Conservation (phyloP, 441 rosid genomes). For the Iberis amara region DNA sequence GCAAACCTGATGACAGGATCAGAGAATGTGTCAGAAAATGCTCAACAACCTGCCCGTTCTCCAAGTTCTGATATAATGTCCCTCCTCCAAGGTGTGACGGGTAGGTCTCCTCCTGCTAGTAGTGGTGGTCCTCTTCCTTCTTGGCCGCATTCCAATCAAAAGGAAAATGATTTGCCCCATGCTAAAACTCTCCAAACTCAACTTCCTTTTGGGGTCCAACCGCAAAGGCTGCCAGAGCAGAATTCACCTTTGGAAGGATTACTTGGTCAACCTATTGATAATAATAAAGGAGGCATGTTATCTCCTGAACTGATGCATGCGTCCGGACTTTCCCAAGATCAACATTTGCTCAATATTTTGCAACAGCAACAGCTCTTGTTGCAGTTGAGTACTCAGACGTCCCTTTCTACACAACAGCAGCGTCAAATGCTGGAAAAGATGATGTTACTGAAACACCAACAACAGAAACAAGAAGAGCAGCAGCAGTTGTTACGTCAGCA, state of each 20-base stretch:
- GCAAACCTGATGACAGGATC: constrained; percentile 51
- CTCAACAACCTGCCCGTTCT: constrained; percentile 45
- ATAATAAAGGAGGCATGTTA: constrained; percentile 43
- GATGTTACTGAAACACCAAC: constrained; percentile 76
- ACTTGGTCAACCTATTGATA: constrained; percentile 60
- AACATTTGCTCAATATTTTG: constrained; percentile 60
- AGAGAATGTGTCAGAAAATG: constrained; percentile 47
- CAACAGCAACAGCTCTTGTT: constrained; percentile 72
- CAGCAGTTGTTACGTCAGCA: constrained; percentile 78
- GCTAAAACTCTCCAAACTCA: constrained; percentile 53
- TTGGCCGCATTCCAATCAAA: constrained; percentile 63
- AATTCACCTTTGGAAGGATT: constrained; percentile 48
- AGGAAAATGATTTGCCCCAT: constrained; percentile 53
- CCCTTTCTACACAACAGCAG: constrained; percentile 68
- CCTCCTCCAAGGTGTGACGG: constrained; percentile 63
- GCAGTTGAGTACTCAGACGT: constrained; percentile 65
- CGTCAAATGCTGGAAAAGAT: constrained; percentile 62
- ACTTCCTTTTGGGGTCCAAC: constrained; percentile 57
- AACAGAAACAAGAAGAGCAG: constrained; percentile 76
- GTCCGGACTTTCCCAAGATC: constrained; percentile 62
- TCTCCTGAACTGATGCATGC: constrained; percentile 42
- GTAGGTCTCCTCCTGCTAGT: constrained; percentile 51
- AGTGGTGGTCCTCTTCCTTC: constrained; percentile 47
- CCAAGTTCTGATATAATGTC: constrained; percentile 73
- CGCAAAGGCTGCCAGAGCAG: constrained; percentile 54